Conservation (phyloP, 768 basidiomycete genomes). For the Austroboletus festivus region DNA sequence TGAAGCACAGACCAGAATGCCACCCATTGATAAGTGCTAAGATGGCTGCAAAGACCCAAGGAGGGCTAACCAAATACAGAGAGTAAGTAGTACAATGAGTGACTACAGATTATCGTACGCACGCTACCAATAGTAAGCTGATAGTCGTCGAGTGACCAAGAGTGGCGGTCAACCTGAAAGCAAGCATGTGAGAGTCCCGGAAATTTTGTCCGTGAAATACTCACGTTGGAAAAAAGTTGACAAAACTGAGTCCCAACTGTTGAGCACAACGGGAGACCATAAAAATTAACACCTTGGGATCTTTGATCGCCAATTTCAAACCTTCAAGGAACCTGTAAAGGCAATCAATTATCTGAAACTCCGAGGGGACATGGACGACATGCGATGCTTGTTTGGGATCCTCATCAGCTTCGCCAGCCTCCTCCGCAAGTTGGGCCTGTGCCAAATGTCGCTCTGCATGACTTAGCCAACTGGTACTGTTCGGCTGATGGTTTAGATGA, state of each 20-base stretch:
- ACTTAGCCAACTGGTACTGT: slow-evolving; percentile 61
- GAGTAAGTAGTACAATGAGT: background rate
- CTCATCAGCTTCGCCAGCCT: slow-evolving; percentile 63
- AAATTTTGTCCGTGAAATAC: too few relatives aligned
- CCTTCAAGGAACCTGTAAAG: too few relatives aligned
- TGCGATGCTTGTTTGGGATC: slow-evolving; percentile 58
- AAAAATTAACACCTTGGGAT: too few relatives aligned
- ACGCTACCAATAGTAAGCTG: slow-evolving; percentile 61
- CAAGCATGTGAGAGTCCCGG: too few relatives aligned
- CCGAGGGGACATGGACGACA: slow-evolving; percentile 18
- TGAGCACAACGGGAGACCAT: too few relatives aligned
- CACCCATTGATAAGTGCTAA: slow-evolving; percentile 51
- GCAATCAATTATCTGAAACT: too few relatives aligned
- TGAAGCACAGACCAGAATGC: slow-evolving; percentile 42
- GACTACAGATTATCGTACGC: slow-evolving; percentile 16
- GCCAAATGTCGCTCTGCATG: slow-evolving; percentile 52
- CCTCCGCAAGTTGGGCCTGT: slow-evolving; percentile 63
- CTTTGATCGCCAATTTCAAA: too few relatives aligned
- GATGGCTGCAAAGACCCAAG: slow-evolving; percentile 55
- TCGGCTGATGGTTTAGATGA: slow-evolving; percentile 37
- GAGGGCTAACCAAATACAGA: slow-evolving; percentile 42
- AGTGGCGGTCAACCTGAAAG: slow-evolving; percentile 49
- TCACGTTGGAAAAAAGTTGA: too few relatives aligned
- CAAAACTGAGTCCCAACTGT: too few relatives aligned
- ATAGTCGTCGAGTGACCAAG: slow-evolving; percentile 61